A percentile compares a stretch with the other conserved stretches of the same genome.
These are phyloP conservation scores for Fomitopsis schrenkii DNA, from an alignment of 1,284 basidiomycete genomes.

Conservation along the genomic window DNA sequence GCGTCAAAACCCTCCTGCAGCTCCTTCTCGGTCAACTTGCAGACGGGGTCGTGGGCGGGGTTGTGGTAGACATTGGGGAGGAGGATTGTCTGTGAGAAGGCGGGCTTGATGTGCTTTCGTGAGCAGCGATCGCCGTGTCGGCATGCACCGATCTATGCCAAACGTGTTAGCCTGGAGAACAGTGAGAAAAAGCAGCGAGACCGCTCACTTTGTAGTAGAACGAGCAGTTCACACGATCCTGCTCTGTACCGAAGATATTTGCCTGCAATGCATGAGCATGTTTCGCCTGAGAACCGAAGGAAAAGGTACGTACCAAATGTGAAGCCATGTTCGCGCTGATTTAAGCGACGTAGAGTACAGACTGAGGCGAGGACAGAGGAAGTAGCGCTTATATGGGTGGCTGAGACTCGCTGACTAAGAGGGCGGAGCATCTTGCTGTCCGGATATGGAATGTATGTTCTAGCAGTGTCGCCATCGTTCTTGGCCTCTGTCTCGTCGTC, in stretches of 20 bases:
- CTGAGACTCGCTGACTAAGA: conserved; percentile 17
- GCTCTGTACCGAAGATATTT: conserved; percentile 86
- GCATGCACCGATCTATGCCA: conserved; percentile 83
- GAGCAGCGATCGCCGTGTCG: conserved; percentile 96
- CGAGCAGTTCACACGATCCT: conserved; percentile 92
- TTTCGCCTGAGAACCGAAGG: not conserved
- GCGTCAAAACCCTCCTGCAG: conserved; percentile 95
- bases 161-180: conserved; percentile 6
- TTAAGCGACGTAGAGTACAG: not conserved
- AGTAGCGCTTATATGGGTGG: conserved; percentile 14
- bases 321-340: conserved; percentile 46
- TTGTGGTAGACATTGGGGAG: conserved; percentile 99
- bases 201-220: conserved; percentile 86
- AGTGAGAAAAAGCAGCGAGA: conserved; percentile 4
- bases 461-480: not conserved
- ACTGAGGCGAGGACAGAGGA: conserved; percentile 1
- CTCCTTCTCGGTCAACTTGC: conserved; percentile 83
- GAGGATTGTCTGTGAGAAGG: conserved; percentile 96
- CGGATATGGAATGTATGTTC: not conserved
- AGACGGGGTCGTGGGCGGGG: conserved; percentile 88
- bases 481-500: not conserved
- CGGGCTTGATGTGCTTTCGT: conserved; percentile 95
- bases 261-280: conserved; percentile 40
- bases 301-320: conserved; percentile 44
- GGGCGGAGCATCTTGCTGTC: not conserved